Percentiles rank a stretch among this genome's conserved stretches.
phyloP scores from a whole-genome alignment of 495 filamentous ascomycete genomes.

The Aspergillus incahuasiensis region DNA sequence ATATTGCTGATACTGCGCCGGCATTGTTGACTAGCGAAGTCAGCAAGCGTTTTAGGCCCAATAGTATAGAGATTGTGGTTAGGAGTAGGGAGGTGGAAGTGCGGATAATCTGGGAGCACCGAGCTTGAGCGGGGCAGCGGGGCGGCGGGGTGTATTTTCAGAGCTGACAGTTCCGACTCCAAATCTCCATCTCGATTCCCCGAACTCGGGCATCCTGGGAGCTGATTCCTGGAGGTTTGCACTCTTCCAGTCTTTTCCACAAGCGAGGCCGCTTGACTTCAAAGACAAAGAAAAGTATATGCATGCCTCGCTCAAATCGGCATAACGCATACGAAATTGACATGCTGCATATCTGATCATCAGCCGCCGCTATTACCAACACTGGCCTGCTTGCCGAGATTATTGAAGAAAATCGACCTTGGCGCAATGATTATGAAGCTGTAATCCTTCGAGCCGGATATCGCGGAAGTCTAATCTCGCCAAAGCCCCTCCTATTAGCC shows the following conservation, averaged over 20 bases:
- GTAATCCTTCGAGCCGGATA: background rate
- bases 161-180: background rate
- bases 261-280: background rate
- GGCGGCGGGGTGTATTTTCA: background rate
- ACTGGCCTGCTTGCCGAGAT: background rate
- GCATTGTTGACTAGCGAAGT: background rate
- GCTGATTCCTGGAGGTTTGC: too few species aligned
- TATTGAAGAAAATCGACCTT: background rate
- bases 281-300: background rate
- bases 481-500: background rate
- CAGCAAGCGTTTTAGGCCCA: background rate
- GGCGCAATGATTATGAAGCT: background rate
- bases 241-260: too few species aligned
- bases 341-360: background rate
- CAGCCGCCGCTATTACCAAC: background rate
- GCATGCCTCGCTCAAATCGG: background rate
- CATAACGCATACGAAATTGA: background rate
- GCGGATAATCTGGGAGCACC: background rate
- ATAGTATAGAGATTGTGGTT: background rate
- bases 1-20: too few species aligned
- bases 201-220: too few species aligned
- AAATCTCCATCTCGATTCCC: background rate
- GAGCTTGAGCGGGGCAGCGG: constrained; percentile 8
- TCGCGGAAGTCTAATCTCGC: too few species aligned
- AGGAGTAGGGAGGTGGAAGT: background rate